Evolutionary conservation across 331 rosid genomes (phyloP).

Genomic region (Erythrophleum ivorense): DNA sequence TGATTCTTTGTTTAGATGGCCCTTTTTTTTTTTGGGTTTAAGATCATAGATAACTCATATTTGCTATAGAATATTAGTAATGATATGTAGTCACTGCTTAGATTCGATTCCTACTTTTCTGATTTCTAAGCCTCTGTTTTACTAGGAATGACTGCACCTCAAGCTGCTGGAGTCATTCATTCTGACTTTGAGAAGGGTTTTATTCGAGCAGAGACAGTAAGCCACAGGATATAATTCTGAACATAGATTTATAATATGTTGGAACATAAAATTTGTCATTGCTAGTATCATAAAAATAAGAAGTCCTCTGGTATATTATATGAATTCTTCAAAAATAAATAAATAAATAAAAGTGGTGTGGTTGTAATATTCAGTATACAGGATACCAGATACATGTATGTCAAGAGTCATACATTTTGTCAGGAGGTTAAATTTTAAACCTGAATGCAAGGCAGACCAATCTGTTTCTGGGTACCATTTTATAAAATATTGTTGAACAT

Average conservation of each 20-base stretch:
- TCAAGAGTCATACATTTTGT: neutral
- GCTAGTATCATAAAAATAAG: slow-evolving; percentile 1
- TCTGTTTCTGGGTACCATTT: neutral
- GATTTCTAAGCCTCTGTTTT: slow-evolving; percentile 38
- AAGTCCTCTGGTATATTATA: neutral
- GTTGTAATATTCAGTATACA: slow-evolving; percentile 4
- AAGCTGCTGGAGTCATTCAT: slow-evolving; percentile 99
- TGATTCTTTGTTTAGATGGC: slow-evolving; percentile 12
- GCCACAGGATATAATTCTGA: slow-evolving; percentile 37
- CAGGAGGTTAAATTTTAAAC: slow-evolving; percentile 8
- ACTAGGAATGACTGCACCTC: slow-evolving; percentile 99
- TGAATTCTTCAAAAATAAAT: neutral
- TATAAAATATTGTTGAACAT: neutral
- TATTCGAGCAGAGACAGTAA: slow-evolving; percentile 96
- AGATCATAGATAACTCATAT: slow-evolving; percentile 24
- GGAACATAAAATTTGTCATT: slow-evolving; percentile 29
- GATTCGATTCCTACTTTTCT: slow-evolving; percentile 35
- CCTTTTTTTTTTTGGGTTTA: neutral
- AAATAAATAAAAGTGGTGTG: neutral
- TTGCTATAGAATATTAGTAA: slow-evolving; percentile 30
- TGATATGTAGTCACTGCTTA: slow-evolving; percentile 13
- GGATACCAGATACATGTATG: slow-evolving; percentile 1
- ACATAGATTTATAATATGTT: neutral
- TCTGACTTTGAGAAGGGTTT: slow-evolving; percentile 99
- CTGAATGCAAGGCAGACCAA: neutral